Base-by-base conservation (phyloP, 441 rosid genomes). In the Sinapis alba region DNA sequence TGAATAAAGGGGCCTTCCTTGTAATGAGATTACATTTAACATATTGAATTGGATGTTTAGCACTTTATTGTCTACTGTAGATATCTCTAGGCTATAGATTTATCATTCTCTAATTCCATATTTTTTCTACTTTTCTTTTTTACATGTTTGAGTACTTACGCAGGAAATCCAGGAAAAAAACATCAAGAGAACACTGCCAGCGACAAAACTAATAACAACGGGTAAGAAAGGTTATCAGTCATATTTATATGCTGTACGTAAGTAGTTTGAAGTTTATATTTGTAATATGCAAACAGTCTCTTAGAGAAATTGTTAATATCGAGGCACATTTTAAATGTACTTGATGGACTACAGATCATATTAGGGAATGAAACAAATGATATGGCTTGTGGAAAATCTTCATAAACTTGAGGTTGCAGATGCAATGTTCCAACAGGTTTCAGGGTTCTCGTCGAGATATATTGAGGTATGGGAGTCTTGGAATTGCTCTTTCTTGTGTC, bases 391-490 rank as follows among this genome's bases (percentile, higher is more conserved):
- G 41, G 64, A 67, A 71, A 58, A 51, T 10, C 16, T 72, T 78
- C 54, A 72, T 72, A 57, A 18, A 80, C 85, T 80, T 85, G 88
- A 88, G 89, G 78, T 78, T 61, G 86, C 86, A 85, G 93, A 90
- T 85, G 85, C 86, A 86, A 93, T 87, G 85, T 84, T 70, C 90
- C 86, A 86, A 81, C 98, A 96, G 98, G 97, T 89, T 89, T 85
- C 97, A 88, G 95, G 95, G 88, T 82, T 88, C 97, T 76, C 88
- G 98, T 68, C 89, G 97, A 77, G 89, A 93, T 65, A 65, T 96
- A 76, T 28, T 96, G 80, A 88, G 96, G 85, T 93, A 90, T 21
- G 98, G 90, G 83, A 93, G 97, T 83, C 85, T 93, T 79, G 99
- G 93, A 3, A 61, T 96, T 81, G 79, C 97, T 65, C 62, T 91